Conservation (phyloP, 1,284 basidiomycete species). For the Austroboletus niveus region DNA sequence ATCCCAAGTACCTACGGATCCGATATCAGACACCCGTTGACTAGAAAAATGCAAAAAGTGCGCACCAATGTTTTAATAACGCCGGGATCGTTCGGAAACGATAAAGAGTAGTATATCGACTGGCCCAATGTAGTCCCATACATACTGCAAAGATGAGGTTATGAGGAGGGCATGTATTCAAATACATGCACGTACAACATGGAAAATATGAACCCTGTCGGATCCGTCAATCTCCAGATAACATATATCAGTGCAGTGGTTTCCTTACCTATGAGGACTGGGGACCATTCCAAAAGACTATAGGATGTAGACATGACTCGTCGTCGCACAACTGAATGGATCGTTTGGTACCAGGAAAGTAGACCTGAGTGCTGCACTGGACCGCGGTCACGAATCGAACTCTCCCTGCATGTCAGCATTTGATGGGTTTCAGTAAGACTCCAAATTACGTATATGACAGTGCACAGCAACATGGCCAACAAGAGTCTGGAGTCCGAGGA, state of each 20-base stretch:
- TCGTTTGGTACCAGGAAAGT: not conserved
- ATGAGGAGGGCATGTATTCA: not conserved
- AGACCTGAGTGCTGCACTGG: not conserved
- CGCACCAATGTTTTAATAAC: constrained; percentile 2
- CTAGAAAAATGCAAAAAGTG: not conserved
- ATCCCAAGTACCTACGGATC: constrained; percentile 3
- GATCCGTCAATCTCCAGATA: not conserved
- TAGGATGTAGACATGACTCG: not conserved
- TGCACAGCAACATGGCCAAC: not conserved
- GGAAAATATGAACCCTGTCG: constrained; percentile 2
- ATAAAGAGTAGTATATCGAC: constrained; percentile 1
- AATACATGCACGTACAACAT: constrained; percentile 1
- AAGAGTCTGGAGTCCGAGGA: not conserved
- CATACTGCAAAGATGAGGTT: constrained; percentile 5
- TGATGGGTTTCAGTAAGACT: not conserved
- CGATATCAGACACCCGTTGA: not conserved
- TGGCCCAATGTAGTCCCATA: constrained; percentile 9
- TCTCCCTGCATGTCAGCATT: not conserved
- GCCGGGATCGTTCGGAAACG: constrained; percentile 3
- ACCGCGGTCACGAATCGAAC: not conserved
- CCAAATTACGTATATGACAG: not conserved
- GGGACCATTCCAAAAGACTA: constrained; percentile 4
- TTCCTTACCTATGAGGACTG: constrained; percentile 7
- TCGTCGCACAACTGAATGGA: not conserved
- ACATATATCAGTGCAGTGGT: no score